Evolutionary conservation across 73 alveolate genomes (phyloP).

Genomic region (Effrenium voratum): DNA sequence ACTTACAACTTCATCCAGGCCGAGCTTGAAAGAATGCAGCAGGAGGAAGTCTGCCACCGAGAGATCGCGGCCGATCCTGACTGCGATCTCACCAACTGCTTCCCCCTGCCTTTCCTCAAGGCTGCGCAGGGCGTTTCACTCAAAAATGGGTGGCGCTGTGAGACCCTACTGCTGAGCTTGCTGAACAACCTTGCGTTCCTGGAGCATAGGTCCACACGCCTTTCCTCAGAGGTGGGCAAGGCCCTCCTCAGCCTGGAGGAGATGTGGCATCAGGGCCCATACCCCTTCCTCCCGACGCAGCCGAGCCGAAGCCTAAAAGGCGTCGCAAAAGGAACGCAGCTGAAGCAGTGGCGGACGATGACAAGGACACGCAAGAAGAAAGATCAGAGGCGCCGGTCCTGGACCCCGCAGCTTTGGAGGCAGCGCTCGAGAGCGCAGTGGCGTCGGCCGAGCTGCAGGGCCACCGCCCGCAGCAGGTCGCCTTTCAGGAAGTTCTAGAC

Average conservation of each 20-base stretch:
- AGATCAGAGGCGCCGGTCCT: no score
- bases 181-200: background rate
- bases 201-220: slow-evolving; percentile 9
- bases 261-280: background rate
- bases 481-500: no score
- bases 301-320: background rate
- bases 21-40: background rate
- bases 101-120: slow-evolving; percentile 3
- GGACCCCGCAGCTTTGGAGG: no score
- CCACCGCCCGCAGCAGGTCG: no score
- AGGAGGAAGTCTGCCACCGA: background rate
- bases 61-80: background rate
- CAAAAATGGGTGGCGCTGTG: slow-evolving; percentile 2
- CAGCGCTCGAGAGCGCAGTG: no score
- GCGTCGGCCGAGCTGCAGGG: no score
- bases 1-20: background rate
- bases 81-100: background rate
- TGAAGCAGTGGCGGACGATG: background rate
- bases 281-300: background rate
- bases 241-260: background rate
- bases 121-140: background rate
- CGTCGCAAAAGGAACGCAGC: background rate
- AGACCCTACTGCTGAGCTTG: background rate
- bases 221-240: background rate
- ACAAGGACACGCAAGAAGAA: no score